These are phyloP conservation scores for Microbotryum intermedium DNA, from an alignment of 1,284 basidiomycete genomes.

Conservation along the genomic window DNA sequence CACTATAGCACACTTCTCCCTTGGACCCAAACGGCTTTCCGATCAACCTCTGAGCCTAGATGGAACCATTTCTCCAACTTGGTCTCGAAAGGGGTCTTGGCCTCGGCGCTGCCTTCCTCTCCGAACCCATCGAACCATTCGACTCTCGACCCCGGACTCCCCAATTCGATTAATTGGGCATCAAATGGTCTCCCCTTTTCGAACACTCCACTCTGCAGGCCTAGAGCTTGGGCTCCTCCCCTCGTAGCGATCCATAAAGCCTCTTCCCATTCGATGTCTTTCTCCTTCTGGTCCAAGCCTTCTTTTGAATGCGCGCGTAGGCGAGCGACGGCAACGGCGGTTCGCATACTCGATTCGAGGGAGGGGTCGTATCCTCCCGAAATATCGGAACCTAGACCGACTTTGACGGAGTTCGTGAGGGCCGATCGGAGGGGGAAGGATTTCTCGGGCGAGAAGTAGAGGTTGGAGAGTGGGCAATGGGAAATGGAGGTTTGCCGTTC, in stretches of 20 bases:
- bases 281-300: conserved; percentile 10
- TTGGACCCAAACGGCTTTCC: conserved; percentile 62
- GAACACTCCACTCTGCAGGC: conserved; percentile 52
- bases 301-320: conserved; percentile 46
- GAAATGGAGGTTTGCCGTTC: conserved; percentile 55
- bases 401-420: conserved; percentile 51
- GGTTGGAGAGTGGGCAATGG: conserved; percentile 75
- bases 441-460: conserved; percentile 62
- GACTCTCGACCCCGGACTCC: conserved; percentile 23
- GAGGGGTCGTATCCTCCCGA: conserved; percentile 72
- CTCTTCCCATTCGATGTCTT: conserved; percentile 67
- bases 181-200: conserved; percentile 64
- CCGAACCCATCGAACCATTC: conserved; percentile 35
- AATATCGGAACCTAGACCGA: conserved; percentile 74
- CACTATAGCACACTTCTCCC: conserved; percentile 40
- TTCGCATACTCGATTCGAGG: conserved; percentile 67
- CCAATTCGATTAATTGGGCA: conserved; percentile 58
- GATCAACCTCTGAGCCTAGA: conserved; percentile 59
- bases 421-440: conserved; percentile 68
- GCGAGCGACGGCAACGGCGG: conserved; percentile 59
- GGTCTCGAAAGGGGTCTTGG: conserved; percentile 40
- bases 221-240: conserved; percentile 62
- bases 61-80: conserved; percentile 82
- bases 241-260: conserved; percentile 65
- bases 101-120: conserved; percentile 28